Evolutionary conservation across 2,329 filamentous ascomycete genomes (phyloP).

Genomic region (Fusarium sp.): DNA sequence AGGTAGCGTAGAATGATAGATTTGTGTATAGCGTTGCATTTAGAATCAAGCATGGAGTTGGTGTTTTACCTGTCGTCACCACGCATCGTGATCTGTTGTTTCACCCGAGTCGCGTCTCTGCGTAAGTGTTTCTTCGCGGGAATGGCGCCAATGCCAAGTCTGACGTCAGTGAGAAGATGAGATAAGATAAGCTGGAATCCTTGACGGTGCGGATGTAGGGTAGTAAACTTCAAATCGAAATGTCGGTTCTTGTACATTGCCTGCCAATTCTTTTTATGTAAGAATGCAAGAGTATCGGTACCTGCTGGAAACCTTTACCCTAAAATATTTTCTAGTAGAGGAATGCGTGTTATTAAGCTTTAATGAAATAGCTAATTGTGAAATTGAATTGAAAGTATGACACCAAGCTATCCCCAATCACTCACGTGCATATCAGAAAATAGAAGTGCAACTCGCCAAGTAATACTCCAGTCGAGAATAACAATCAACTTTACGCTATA

Average conservation of each 20-base stretch:
- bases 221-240: not conserved
- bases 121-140: not conserved
- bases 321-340: no score
- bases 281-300: no score
- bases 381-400: no score
- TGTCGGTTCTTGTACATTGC: no score
- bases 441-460: no score
- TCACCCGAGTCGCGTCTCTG: not conserved
- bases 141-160: not conserved
- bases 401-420: accelerated
- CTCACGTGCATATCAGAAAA: accelerated
- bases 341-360: no score
- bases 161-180: not conserved
- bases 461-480: accelerated
- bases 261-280: not conserved
- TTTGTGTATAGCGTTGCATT: not conserved
- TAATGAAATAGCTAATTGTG: no score
- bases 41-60: not conserved
- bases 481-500: no score
- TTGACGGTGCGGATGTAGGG: not conserved
- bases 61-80: not conserved
- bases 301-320: no score
- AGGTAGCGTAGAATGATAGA: not conserved
- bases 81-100: not conserved
- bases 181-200: not conserved